Evolutionary conservation across 2,329 filamentous ascomycete genomes (phyloP).

Genomic region (Aspergillus sp.): DNA sequence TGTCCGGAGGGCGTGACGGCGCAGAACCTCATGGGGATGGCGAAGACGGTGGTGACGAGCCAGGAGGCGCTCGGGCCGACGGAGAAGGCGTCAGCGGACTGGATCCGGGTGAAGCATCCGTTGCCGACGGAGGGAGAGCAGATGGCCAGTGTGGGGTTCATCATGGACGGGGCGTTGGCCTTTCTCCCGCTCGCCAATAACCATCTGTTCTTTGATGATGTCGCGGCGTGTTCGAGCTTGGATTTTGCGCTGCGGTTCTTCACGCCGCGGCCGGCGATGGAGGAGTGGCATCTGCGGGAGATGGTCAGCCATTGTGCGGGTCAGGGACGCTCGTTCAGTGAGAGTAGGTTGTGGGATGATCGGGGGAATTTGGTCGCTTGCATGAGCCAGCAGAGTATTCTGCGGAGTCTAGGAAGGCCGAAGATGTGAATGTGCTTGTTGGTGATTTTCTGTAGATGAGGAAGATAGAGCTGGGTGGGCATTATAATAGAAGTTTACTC

Average conservation of each 20-base stretch:
- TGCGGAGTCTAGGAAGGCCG: background rate
- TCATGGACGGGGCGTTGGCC: background rate
- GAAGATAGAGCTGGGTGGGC: background rate
- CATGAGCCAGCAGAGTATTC: conserved; percentile 1
- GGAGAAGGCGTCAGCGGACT: conserved; percentile 7
- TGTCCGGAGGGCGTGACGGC: conserved; percentile 2
- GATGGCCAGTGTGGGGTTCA: background rate
- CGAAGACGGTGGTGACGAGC: background rate
- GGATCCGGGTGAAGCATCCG: conserved; percentile 1
- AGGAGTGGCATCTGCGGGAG: background rate
- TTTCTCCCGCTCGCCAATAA: background rate
- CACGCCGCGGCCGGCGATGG: background rate
- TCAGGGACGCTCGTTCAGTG: background rate
- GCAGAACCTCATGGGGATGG: conserved; percentile 7
- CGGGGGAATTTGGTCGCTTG: background rate
- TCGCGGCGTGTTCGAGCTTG: conserved; percentile 1
- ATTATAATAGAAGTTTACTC: background rate
- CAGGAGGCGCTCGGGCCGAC: background rate
- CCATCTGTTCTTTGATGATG: conserved; percentile 1
- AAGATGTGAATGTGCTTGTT: background rate
- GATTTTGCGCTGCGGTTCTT: conserved; percentile 1
- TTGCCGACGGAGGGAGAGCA: background rate
- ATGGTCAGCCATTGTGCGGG: background rate
- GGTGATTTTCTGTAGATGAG: background rate
- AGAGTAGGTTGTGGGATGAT: conserved; percentile 3